phyloP scores from a whole-genome alignment of 768 basidiomycete species.

The Termitomyces sp. region DNA sequence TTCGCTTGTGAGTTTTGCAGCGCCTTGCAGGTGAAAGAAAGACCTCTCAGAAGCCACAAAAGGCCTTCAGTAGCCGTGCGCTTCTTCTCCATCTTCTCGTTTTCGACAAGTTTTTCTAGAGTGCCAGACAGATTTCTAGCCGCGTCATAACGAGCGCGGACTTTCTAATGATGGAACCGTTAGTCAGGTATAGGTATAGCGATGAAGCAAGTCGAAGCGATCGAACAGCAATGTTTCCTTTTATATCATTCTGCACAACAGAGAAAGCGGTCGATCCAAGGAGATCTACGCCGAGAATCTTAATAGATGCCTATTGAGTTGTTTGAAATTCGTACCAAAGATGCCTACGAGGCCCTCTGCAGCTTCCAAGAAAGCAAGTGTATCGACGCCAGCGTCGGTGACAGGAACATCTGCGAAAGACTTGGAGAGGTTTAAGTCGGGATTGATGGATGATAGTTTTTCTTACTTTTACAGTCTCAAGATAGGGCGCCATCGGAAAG shows the following conservation, averaged over 20 bases:
- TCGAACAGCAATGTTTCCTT: constrained; percentile 85
- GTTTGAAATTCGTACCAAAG: constrained; percentile 62
- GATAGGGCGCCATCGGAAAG: constrained; percentile 65
- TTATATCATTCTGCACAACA: constrained; percentile 82
- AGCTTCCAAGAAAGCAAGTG: constrained; percentile 83
- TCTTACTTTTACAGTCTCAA: constrained; percentile 64
- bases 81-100: constrained; percentile 88
- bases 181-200: background rate
- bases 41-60: constrained; percentile 90
- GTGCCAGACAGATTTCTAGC: constrained; percentile 65
- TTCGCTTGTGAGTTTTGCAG: constrained; percentile 71
- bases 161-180: constrained; percentile 63
- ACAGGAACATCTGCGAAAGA: constrained; percentile 92
- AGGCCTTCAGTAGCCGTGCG: constrained; percentile 86
- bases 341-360: constrained; percentile 83
- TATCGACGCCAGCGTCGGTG: constrained; percentile 86
- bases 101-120: constrained; percentile 77
- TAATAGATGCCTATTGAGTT: background rate
- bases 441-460: no score
- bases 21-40: constrained; percentile 84
- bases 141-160: constrained; percentile 73
- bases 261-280: constrained; percentile 83
- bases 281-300: constrained; percentile 52
- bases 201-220: constrained; percentile 1
- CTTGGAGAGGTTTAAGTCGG: constrained; percentile 36